Base-by-base conservation (phyloP, 1,284 basidiomycete genomes). In the Peniophora sp. region DNA sequence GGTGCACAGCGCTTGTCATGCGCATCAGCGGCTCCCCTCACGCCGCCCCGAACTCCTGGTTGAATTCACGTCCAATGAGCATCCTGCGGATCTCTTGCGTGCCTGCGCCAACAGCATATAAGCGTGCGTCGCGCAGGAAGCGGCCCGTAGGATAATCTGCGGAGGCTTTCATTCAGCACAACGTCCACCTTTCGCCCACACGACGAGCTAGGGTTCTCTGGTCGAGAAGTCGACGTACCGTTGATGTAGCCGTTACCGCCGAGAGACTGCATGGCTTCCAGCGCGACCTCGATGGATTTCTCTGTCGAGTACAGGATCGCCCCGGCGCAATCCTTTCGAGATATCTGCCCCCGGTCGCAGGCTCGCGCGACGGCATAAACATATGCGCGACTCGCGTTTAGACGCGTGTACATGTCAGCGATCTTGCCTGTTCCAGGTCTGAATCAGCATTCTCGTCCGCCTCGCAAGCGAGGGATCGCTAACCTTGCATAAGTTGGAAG, bases 401-500 rank as follows among this genome's bases (percentile, higher is more conserved):
- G 72, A 65, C 89, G 92, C 17, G 94, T 97, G 65, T 97, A 97
- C 94, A 97, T 97, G 67, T 97, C 94, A 61, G 86, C 87, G 47
- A 88, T 82, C 62, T 88, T 88, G 50, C 74, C 85, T 87, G 56
- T 17, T 23, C 46, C n/a, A n/a, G n/a, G n/a, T n/a, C n/a, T n/a
- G 54, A 44, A 36, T 35, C 50, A 43, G 42, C 39, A 37, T 20
- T 39, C 49, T 14, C 10, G 48, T 50, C 41, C 41, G 12, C n/a
- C 17, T 32, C 12, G 17, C 22, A 20, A n/a, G 5, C 18, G 15
- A 48, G 10, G 35, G 10, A 12, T 14, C 14, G 27, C 67, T 49
- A 68, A 79, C 91, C 94, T 79, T 97, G 95, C 85, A 97, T 94
- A 50, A 97, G 69, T 66, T 97, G 94, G 74, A 97, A 97, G 34